Evolutionary conservation across 2,329 filamentous ascomycete genomes (phyloP), one percentile per base, ranked within the genome.

Genomic region (Lachnellula hyalina): DNA sequence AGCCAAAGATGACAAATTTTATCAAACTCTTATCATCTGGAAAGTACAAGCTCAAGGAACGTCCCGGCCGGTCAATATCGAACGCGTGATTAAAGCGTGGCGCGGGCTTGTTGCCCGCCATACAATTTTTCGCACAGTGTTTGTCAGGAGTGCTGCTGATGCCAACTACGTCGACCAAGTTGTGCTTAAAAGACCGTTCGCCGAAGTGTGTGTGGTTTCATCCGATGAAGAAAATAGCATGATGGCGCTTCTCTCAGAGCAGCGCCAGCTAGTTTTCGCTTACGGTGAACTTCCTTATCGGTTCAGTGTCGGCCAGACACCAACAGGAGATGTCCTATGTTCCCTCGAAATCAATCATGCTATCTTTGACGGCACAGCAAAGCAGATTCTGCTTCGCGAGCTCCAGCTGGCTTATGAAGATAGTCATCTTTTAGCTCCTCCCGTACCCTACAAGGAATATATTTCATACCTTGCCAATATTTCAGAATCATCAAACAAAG

Each of bases 341-440:
- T 35, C 34, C 14, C 34, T 35, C 34, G 75, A 78, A 53, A 66
- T 81, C 23, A 79, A 73, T 57, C 77, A 80, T 58, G 73, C 72
- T 4, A 73, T 75, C 15, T 75, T 74, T 65, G 76, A 79, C 62
- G 76, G 75, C 3, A 70, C 68, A 36, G 77, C 76, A 0, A 73
- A 76, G 28, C 71, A 73, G 0, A 72, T 76, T 47, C 70, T 79
- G 5, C 62, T 77, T 4, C 67, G 68, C 4, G 76, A 79, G 51
- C 55, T 79, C 8, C 68, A 71, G 23, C 55, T 69, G 8, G 75
- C 74, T 2, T 79, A 51, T 23, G 23, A 46, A n/a, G 42, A 41
- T n/a, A 32, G 11, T 14, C 23, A 51, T n/a, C 34, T 32, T 12
- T 15, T 15, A n/a, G 32, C 17, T 11, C 57, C 61, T 2, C 71